phyloP scores from a whole-genome alignment of 371 early-diverging fungal genomes.

The Haplosporangium sp. region DNA sequence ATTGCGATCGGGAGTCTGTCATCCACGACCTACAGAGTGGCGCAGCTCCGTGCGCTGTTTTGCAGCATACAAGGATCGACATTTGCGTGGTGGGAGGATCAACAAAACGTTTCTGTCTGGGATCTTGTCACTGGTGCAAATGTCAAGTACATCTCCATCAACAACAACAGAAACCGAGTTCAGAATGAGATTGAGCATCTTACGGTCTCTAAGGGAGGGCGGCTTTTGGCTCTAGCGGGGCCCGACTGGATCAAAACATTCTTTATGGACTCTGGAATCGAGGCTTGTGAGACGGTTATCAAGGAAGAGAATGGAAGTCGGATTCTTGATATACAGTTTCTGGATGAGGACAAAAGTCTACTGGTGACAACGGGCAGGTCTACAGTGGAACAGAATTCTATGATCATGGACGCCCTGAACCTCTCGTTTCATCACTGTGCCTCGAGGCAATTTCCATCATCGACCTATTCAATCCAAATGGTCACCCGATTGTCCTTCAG shows the following conservation, averaged over 20 bases:
- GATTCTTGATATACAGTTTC: constrained; percentile 18
- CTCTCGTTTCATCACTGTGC: constrained; percentile 16
- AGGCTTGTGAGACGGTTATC: constrained; percentile 9
- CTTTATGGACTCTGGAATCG: constrained; percentile 27
- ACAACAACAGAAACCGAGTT: not conserved
- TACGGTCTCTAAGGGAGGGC: constrained; percentile 15
- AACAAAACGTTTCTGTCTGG: constrained; percentile 24
- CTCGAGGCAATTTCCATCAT: constrained; percentile 9
- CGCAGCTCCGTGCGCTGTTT: constrained; percentile 15
- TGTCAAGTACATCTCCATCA: constrained; percentile 21
- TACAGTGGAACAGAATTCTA: constrained; percentile 10
- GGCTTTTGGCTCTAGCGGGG: constrained; percentile 8
- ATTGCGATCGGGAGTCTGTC: constrained; percentile 20
- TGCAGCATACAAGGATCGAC: constrained; percentile 17
- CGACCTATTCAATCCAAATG: constrained; percentile 22
- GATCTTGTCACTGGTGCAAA: constrained; percentile 19
- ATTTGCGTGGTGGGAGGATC: constrained; percentile 26
- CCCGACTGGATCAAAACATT: constrained; percentile 23
- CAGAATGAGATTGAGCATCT: constrained; percentile 20
- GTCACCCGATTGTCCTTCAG: not conserved
- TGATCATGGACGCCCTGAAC: constrained; percentile 24
- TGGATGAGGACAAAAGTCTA: constrained; percentile 23
- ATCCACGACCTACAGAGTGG: constrained; percentile 8
- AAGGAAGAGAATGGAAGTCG: not conserved
- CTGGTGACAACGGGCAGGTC: constrained; percentile 13